A percentile compares a stretch with the other conserved stretches of the same genome.
These are phyloP conservation scores for Pisolithus microcarpus DNA, from an alignment of 768 basidiomycete species.

Conservation along the genomic window DNA sequence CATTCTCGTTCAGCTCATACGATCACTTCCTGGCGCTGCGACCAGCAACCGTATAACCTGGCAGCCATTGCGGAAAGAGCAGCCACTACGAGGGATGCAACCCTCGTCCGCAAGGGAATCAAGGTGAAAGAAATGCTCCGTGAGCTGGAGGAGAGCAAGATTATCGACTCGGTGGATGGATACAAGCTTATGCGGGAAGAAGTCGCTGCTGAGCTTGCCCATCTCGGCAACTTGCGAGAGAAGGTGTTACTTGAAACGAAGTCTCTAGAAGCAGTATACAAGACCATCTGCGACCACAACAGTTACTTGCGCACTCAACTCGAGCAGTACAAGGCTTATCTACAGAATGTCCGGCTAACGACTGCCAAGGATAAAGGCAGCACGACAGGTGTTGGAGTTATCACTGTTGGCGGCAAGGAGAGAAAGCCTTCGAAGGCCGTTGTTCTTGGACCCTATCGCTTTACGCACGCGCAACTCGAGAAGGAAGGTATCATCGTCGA, in stretches of 20 bases:
- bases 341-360: conserved; percentile 92
- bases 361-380: conserved; percentile 84
- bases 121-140: conserved; percentile 99
- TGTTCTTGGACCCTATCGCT: conserved; percentile 91
- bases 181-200: conserved; percentile 98
- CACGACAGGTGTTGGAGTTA: conserved; percentile 86
- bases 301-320: conserved; percentile 92
- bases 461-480: conserved; percentile 96
- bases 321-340: conserved; percentile 99
- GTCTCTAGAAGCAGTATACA: conserved; percentile 93
- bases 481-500: conserved; percentile 99
- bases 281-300: conserved; percentile 99
- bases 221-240: conserved; percentile 93
- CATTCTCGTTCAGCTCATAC: conserved; percentile 95
- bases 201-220: conserved; percentile 88
- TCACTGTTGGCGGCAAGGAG: conserved; percentile 95
- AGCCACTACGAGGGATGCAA: conserved; percentile 95
- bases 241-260: conserved; percentile 91
- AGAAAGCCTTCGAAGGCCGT: conserved; percentile 83
- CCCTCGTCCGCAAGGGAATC: conserved; percentile 93
- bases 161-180: conserved; percentile 76
- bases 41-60: conserved; percentile 86
- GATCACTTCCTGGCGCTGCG: conserved; percentile 83
- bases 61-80: conserved; percentile 86
- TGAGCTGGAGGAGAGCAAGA: conserved; percentile 84